Conservation (phyloP, 805 yeast genomes). For the Suhomyces canberraensis region DNA sequence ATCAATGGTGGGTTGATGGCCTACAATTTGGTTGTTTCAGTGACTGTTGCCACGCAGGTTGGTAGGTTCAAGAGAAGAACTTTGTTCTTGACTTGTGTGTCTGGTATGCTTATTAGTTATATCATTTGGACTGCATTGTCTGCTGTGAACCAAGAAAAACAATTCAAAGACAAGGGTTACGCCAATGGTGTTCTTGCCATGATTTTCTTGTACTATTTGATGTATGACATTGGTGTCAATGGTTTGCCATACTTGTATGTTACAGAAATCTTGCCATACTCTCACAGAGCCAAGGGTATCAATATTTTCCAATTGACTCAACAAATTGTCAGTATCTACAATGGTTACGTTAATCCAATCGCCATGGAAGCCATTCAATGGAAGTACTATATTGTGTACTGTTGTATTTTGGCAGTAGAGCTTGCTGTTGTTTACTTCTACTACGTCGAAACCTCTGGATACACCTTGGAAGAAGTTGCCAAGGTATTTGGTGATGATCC, state of each 20-base stretch:
- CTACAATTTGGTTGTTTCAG: constrained; percentile 39
- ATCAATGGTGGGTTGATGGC: constrained; percentile 51
- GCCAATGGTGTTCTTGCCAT: constrained; percentile 49
- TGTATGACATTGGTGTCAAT: constrained; percentile 41
- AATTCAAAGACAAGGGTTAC: constrained; percentile 37
- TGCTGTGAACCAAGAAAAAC: constrained; percentile 42
- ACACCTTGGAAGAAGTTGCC: constrained; percentile 43
- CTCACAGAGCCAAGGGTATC: constrained; percentile 42
- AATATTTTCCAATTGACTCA: constrained; percentile 24
- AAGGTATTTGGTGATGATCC: constrained; percentile 37
- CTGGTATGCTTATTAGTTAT: constrained; percentile 35
- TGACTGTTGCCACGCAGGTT: constrained; percentile 17
- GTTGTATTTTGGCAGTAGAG: constrained; percentile 27
- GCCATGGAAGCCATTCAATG: constrained; percentile 42
- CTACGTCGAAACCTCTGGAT: constrained; percentile 43
- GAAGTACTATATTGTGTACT: constrained; percentile 44
- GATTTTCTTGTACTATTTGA: constrained; percentile 45
- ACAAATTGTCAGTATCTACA: constrained; percentile 19
- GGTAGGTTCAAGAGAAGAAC: constrained; percentile 32
- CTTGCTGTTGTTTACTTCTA: constrained; percentile 27
- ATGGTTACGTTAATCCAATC: constrained; percentile 24
- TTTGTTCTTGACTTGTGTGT: constrained; percentile 31
- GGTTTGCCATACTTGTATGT: constrained; percentile 46
- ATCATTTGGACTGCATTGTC: constrained; percentile 44
- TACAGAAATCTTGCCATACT: constrained; percentile 41